A percentile compares a stretch with the other conserved stretches of the same genome.
These are phyloP conservation scores for Ophiostoma triangulosporum DNA, from an alignment of 2,329 filamentous ascomycete species.

Conservation along the genomic window DNA sequence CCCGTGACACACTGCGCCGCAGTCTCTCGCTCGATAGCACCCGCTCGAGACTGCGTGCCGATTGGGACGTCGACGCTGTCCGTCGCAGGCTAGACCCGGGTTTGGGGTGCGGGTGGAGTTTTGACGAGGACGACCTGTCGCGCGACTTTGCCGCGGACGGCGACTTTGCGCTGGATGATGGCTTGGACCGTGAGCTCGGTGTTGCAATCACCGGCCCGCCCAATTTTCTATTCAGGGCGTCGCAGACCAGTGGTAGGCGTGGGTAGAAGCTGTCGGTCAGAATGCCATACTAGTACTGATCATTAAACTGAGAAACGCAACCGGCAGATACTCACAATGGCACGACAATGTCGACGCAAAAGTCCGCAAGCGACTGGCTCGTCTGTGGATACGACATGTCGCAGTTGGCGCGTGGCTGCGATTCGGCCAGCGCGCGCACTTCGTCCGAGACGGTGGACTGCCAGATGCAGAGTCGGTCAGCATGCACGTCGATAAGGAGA, in stretches of 20 bases:
- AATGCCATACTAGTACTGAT: background rate
- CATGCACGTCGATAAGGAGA: conserved; percentile 55
- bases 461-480: conserved; percentile 74
- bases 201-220: conserved; percentile 55
- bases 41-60: conserved; percentile 41
- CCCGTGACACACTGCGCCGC: conserved; percentile 41
- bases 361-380: conserved; percentile 56
- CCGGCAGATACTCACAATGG: conserved; percentile 47
- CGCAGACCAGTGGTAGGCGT: conserved; percentile 58
- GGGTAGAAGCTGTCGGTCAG: conserved; percentile 44
- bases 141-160: conserved; percentile 1
- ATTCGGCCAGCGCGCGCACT: conserved; percentile 34
- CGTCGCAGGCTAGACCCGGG: background rate
- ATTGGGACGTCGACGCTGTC: conserved; percentile 30
- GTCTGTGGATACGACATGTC: conserved; percentile 25
- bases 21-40: conserved; percentile 47
- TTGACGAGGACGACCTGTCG: conserved; percentile 14
- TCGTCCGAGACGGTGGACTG: conserved; percentile 58
- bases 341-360: conserved; percentile 67
- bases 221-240: conserved; percentile 59
- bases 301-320: background rate
- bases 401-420: conserved; percentile 24
- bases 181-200: conserved; percentile 25
- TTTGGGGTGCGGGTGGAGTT: background rate
- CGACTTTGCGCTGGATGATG: conserved; percentile 19